phyloP scores from a whole-genome alignment of 108 stramenopile genomes.

The Pseudonitzschia delicatissima region DNA sequence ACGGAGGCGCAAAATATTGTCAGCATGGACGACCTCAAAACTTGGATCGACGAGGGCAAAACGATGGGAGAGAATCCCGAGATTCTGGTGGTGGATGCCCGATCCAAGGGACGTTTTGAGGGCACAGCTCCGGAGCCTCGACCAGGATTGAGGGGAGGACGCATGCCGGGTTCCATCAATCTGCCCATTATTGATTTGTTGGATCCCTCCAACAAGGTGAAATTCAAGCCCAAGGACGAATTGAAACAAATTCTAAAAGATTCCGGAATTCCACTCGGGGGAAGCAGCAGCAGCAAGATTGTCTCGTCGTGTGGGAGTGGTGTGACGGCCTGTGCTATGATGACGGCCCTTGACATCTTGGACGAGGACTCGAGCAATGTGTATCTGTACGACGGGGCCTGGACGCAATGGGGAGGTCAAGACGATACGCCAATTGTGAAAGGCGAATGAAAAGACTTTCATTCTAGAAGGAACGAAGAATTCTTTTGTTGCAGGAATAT shows the following conservation, averaged over 20 bases:
- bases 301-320: conserved; percentile 71
- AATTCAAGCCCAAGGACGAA: conserved; percentile 51
- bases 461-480: no score
- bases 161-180: conserved; percentile 77
- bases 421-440: conserved; percentile 55
- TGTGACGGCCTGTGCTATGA: conserved; percentile 66
- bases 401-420: conserved; percentile 68
- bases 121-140: conserved; percentile 55
- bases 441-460: no score
- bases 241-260: conserved; percentile 41
- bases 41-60: conserved; percentile 23
- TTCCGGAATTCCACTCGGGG: conserved; percentile 41
- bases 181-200: conserved; percentile 55
- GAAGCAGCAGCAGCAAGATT: conserved; percentile 37
- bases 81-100: conserved; percentile 60
- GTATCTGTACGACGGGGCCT: conserved; percentile 75
- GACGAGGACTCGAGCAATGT: conserved; percentile 51
- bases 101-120: conserved; percentile 52
- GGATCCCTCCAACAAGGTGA: conserved; percentile 38
- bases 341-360: conserved; percentile 58
- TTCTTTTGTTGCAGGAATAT: no score
- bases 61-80: conserved; percentile 15
- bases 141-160: conserved; percentile 52
- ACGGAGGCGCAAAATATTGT: conserved; percentile 42
- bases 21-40: conserved; percentile 33